Percentiles rank a stretch among this genome's conserved stretches.
Evolutionary conservation across 2,329 filamentous ascomycete species (phyloP).

Genomic region (Byssoonygena ceratinophila): DNA sequence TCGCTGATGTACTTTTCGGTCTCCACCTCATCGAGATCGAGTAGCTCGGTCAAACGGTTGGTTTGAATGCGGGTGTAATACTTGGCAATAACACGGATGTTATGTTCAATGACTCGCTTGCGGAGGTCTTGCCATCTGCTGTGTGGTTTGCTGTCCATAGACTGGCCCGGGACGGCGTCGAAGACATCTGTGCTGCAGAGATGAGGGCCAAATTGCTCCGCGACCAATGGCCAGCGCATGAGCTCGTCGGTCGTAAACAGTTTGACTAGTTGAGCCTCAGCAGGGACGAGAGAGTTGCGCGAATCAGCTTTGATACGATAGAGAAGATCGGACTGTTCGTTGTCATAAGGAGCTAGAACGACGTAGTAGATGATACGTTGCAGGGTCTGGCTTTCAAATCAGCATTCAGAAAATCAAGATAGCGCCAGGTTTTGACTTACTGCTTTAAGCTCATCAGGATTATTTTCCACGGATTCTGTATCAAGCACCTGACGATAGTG

Average conservation of each 20-base stretch:
- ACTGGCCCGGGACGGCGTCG: conserved; percentile 47
- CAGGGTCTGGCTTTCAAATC: conserved; percentile 51
- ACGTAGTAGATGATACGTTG: conserved; percentile 97
- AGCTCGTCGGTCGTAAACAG: conserved; percentile 91
- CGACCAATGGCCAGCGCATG: conserved; percentile 95
- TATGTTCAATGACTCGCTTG: conserved; percentile 98
- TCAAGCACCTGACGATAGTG: conserved; percentile 95
- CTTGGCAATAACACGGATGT: conserved; percentile 92
- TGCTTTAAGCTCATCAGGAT: conserved; percentile 71
- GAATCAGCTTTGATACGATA: conserved; percentile 82
- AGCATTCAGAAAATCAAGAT: conserved; percentile 13
- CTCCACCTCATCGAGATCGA: conserved; percentile 88
- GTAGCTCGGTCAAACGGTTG: conserved; percentile 74
- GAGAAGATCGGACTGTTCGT: conserved; percentile 94
- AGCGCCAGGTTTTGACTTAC: conserved; percentile 45
- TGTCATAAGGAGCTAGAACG: conserved; percentile 92
- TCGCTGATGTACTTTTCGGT: conserved; percentile 99
- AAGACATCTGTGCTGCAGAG: conserved; percentile 87
- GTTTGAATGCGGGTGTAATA: conserved; percentile 98
- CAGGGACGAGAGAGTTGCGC: conserved; percentile 64
- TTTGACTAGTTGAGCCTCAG: conserved; percentile 78
- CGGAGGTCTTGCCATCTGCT: conserved; percentile 87
- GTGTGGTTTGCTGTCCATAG: conserved; percentile 66
- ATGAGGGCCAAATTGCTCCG: conserved; percentile 78
- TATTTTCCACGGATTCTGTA: conserved; percentile 87